Evolutionary conservation across 2,329 filamentous ascomycete genomes (phyloP), one percentile per base, ranked within the genome.

Genomic region (Fusarium coffeatum): DNA sequence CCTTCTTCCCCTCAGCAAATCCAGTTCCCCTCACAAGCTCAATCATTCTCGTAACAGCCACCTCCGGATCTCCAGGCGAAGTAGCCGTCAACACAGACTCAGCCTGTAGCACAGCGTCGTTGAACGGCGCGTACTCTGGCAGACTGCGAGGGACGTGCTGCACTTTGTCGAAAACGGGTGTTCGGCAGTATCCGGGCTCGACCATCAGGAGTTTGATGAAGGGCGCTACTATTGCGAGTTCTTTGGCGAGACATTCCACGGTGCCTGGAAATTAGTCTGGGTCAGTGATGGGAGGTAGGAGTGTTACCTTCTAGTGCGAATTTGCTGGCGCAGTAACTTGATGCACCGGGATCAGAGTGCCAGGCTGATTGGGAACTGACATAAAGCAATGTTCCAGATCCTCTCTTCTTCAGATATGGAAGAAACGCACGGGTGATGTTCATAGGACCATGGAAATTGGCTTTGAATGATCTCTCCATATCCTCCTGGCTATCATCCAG

Each of bases 11-110:
- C 4, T 65, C 71, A 2, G 68, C 77, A n/a, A 77, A 55, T 0
- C 77, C 78, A 6, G 84, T 85, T 16, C 86, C 81, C 15, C 84
- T 79, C 2, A 85, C 86, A 18, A 89, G 72, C 55, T 89, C 84
- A 68, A 88, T 87, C 78, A 88, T 86, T 0, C 81, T 81, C 23
- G 81, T 77, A 2, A 83, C 84, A 5, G 80, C 86, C 72, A 87
- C 85, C 0, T 68, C 66, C 5, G 85, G 83, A 62, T 88, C 85
- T 5, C 86, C 85, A 3, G 82, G 80, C 53, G 87, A 82, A 55
- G 84, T 77, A 0, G 54, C 55, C 2, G 65, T 61, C 12, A 75
- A 11, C 11, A 50, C 54, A 12, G 71, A 63, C 28, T 76, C 72
- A 5, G 54, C 59, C 6, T 72, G 59, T 13, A 67, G 47, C 4